Conservation (phyloP, 2,329 filamentous ascomycete genomes). For the Truncatella angustata region DNA sequence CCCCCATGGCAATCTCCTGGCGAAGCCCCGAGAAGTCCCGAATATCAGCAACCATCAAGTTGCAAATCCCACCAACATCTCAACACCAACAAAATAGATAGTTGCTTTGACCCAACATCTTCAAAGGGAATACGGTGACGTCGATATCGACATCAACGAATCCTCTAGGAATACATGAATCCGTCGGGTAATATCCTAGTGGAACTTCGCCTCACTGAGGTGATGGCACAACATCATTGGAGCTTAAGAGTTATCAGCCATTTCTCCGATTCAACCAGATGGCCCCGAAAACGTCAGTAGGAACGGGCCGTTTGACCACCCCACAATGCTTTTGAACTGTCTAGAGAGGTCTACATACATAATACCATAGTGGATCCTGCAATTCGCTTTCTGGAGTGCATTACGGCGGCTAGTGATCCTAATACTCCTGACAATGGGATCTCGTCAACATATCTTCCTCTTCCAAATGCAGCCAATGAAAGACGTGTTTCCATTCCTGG, state of each 20-base stretch:
- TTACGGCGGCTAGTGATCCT: background rate
- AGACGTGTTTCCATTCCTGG: background rate
- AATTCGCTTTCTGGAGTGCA: background rate
- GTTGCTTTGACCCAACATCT: too few relatives aligned
- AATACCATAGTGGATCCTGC: background rate
- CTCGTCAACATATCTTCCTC: too few relatives aligned
- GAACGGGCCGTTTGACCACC: background rate
- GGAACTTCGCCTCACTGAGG: background rate
- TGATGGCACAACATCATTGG: background rate
- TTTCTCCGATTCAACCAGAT: background rate
- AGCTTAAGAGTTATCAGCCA: background rate
- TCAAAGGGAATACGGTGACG: too few relatives aligned
- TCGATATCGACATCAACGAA: too few relatives aligned
- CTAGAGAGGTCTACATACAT: too few relatives aligned
- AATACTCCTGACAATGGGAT: background rate
- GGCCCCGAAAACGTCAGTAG: background rate
- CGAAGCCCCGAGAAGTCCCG: too few relatives aligned
- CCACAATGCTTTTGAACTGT: background rate
- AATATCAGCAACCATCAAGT: too few relatives aligned
- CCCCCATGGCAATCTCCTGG: too few relatives aligned
- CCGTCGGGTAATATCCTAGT: background rate
- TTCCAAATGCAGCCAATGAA: too few relatives aligned
- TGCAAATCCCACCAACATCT: too few relatives aligned
- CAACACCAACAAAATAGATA: too few relatives aligned
- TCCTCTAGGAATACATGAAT: background rate